phyloP scores from a whole-genome alignment of 2,329 filamentous ascomycete species.

The Colletotrichum phormii region DNA sequence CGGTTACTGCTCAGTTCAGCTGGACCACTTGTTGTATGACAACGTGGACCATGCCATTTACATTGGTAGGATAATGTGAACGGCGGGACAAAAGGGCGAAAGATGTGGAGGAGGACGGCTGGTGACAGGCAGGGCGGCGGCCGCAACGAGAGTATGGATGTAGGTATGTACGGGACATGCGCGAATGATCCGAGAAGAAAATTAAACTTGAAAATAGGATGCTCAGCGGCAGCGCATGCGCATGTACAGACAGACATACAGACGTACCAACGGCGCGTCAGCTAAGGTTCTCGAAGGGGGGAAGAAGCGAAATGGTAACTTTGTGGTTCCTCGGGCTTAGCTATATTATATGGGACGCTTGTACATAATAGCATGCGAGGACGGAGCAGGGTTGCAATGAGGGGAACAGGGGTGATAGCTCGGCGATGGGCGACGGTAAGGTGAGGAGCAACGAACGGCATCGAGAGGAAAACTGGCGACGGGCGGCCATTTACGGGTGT shows the following conservation, averaged over 20 bases:
- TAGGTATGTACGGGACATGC: constrained; percentile 4
- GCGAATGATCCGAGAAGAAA: background rate
- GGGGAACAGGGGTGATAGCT: constrained; percentile 28
- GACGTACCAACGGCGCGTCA: constrained; percentile 16
- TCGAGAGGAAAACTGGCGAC: constrained; percentile 30
- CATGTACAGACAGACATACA: constrained; percentile 10
- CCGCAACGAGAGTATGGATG: background rate
- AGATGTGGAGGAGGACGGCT: constrained; percentile 38
- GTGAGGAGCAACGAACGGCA: constrained; percentile 31
- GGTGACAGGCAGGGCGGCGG: constrained; percentile 17
- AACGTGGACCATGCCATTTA: constrained; percentile 57
- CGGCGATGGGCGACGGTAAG: constrained; percentile 22
- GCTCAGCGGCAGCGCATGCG: background rate
- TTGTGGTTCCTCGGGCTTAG: constrained; percentile 30
- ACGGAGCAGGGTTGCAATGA: constrained; percentile 34
- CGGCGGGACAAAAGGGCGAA: constrained; percentile 44
- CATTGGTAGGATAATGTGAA: constrained; percentile 56
- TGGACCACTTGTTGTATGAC: constrained; percentile 47
- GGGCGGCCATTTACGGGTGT: constrained; percentile 32
- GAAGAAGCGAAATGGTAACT: constrained; percentile 29
- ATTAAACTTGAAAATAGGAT: background rate
- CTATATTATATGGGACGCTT: constrained; percentile 35
- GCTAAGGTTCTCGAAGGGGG: constrained; percentile 31
- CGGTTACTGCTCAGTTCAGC: constrained; percentile 49
- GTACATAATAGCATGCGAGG: constrained; percentile 33